phyloP scores from a whole-genome alignment of 2,329 filamentous ascomycete genomes.

The Polychaeton citri region DNA sequence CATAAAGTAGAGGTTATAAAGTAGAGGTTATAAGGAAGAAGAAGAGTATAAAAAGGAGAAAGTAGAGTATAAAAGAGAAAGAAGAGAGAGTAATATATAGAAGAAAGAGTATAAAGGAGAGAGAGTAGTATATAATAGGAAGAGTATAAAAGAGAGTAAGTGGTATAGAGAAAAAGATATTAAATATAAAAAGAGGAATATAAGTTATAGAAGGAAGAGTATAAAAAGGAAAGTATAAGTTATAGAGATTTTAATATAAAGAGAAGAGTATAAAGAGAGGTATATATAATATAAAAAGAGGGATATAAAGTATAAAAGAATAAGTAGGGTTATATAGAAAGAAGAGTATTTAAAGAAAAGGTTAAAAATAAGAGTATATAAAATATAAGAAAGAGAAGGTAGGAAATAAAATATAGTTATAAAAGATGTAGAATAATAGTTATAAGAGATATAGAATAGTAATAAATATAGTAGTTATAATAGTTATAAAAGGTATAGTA shows the following conservation, averaged over 20 bases:
- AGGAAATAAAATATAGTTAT: not conserved
- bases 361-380: not conserved
- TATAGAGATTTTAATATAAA: not conserved
- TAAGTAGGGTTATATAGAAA: not conserved
- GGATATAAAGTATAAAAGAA: not conserved
- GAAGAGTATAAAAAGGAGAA: not conserved
- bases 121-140: not conserved
- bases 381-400: not conserved
- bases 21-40: not conserved
- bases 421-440: not conserved
- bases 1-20: not conserved
- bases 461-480: not conserved
- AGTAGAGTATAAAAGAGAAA: not conserved
- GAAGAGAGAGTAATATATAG: not conserved
- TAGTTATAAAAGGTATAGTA: too few species aligned
- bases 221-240: not conserved
- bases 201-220: not conserved
- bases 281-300: not conserved
- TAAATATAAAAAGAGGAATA: not conserved
- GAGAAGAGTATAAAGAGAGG: not conserved
- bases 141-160: not conserved
- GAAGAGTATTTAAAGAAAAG: not conserved
- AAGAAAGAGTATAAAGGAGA: not conserved
- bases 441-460: not conserved
- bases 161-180: not conserved